Conservation (phyloP, 768 basidiomycete species). For the Tricholoma furcatifolium region DNA sequence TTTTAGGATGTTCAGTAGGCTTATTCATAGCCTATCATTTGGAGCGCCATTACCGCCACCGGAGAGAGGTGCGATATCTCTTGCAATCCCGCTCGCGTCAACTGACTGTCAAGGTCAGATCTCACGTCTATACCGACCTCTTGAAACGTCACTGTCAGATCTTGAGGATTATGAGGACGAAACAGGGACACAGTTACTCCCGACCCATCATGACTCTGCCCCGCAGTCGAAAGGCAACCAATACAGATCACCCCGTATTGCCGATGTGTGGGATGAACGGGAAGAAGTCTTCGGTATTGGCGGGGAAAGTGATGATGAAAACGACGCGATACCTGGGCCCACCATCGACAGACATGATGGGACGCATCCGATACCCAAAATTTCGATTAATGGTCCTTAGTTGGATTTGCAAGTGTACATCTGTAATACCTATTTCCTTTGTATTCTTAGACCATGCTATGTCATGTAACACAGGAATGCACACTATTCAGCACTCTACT, state of each 20-base stretch:
- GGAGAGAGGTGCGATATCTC: slow-evolving; percentile 59
- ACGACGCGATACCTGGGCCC: slow-evolving; percentile 19
- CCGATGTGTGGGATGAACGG: slow-evolving; percentile 75
- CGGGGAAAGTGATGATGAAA: slow-evolving; percentile 60
- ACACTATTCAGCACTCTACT: not conserved
- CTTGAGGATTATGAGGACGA: slow-evolving; percentile 52
- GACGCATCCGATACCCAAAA: slow-evolving; percentile 20
- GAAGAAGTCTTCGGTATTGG: slow-evolving; percentile 76
- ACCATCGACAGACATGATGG: slow-evolving; percentile 1
- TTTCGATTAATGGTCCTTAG: slow-evolving; percentile 14
- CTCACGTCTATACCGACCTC: slow-evolving; percentile 72
- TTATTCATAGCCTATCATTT: slow-evolving; percentile 64
- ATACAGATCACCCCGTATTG: slow-evolving; percentile 38
- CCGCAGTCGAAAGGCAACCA: slow-evolving; percentile 27
- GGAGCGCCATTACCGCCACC: slow-evolving; percentile 73
- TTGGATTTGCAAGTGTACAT: not conserved
- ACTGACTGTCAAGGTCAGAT: slow-evolving; percentile 44
- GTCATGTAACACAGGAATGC: slow-evolving; percentile 5
- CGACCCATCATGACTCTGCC: slow-evolving; percentile 36
- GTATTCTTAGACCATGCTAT: slow-evolving; percentile 5
- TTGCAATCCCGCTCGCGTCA: not conserved
- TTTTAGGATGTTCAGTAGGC: slow-evolving; percentile 70
- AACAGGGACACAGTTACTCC: slow-evolving; percentile 56
- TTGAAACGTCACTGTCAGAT: slow-evolving; percentile 52
- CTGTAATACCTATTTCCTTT: slow-evolving; percentile 12